Evolutionary conservation across 1,284 basidiomycete species (phyloP), one percentile per base, ranked within the genome.

Genomic region (Anthracocystis setariae): DNA sequence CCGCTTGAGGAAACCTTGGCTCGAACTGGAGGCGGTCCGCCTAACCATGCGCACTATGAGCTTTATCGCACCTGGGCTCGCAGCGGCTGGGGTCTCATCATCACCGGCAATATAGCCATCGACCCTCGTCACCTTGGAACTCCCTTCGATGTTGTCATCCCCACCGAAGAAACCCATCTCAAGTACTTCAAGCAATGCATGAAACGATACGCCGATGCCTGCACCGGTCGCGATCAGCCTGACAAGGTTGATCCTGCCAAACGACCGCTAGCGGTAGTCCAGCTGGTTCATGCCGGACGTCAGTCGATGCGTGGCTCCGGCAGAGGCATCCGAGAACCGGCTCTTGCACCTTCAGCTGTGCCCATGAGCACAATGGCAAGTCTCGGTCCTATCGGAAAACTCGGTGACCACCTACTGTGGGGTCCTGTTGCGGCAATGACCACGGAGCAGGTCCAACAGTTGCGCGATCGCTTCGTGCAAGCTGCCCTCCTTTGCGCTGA

Each of bases 51-150:
- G 35, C 90, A 93, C 79, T 83, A 86, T 38, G 79, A 83, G 1
- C 86, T 97, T 23, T 97, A 98, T 81, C 84, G 87, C 0, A 84
- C 86, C 71, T 98, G 94, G 93, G 88, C 89, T 0, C 81, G 85
- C 37, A 88, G 90, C 4, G 87, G 87, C 20, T 97, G 92, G 92
- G 94, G 93, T 0, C 91, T 96, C 85, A 85, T 97, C 53, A 85
- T 95, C 49, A 93, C 94, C 0, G 87, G 94, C 17, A 97, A 97
- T 76, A 88, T 94, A 1, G 91, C 92, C 73, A 89, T 97, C 29
- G 88, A 89, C 44, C 77, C 80, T 0, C 82, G 85, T 0, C 92
- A 95, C 80, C 86, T 95, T 1, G 87, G 90, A 0, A 86, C 93
- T 9, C 93, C 92, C 1, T 88, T 91, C 62, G 94, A 97, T 80